Evolutionary conservation across 306 rosid species (phyloP), one percentile per base, ranked within the genome.

Genomic region (Crataegus laevigata): DNA sequence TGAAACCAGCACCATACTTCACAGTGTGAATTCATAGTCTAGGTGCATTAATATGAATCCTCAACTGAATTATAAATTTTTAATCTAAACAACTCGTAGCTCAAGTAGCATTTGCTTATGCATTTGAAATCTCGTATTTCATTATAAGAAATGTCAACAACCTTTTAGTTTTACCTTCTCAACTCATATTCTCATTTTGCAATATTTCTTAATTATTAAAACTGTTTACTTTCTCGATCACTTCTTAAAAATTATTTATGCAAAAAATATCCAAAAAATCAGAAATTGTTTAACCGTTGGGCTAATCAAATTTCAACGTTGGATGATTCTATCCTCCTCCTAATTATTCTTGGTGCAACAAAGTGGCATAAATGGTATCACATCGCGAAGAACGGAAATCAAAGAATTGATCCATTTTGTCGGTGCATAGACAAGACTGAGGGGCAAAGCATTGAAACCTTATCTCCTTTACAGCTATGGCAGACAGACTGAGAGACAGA

Each of bases 391-490:
- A 22, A 71, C 54, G 14, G 50, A 26, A 36, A 54, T 52, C 8
- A 54, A 32, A 22, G 63, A 12, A 32, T 71, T 70, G 24, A 30
- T 34, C 47, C 47, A 14, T 45, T 36, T 4, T 38, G 76, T 72
- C 76, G 76, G 76, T 58, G 76, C 52, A 4, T 18, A 57, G n/a
- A 54, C 71, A 77, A 73, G 15, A 8, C 69, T 59, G 34, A 47
- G 21, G 54, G 70, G 50, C 74, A 57, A 67, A 32, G 78, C 60
- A 58, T 71, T 71, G 43, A 66, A 80, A 54, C 11, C 52, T 28
- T 62, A 1, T 55, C 59, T 59, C 34, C 72, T 83, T 79, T 83
- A 83, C 87, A 83, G 87, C 80, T 69, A 73, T 13, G 50, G 3
- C 8, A n/a, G 25, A 29, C 34, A 54, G 21, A 47, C n/a, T n/a